A percentile compares a stretch with the other conserved stretches of the same genome.
These are phyloP conservation scores for Aspergillus nomiae DNA, from an alignment of 2,329 filamentous ascomycete species.

Conservation along the genomic window DNA sequence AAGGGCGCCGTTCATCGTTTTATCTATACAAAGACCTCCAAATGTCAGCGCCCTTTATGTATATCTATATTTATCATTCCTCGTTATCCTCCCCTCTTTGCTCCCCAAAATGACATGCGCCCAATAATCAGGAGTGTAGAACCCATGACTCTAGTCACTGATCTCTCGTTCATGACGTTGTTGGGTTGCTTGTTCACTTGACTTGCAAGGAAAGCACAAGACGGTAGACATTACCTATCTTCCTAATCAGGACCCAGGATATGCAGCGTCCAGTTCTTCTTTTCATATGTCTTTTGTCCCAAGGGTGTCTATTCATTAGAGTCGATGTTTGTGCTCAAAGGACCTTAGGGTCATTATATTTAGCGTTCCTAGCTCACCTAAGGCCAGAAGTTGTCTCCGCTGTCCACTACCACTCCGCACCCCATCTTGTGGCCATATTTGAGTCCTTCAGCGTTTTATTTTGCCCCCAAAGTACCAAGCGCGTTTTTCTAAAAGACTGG, in stretches of 20 bases:
- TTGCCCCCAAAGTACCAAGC: conserved; percentile 10
- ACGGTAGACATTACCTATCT: not conserved
- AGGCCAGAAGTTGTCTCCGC: not conserved
- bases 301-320: not conserved
- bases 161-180: conserved; percentile 22
- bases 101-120: not conserved
- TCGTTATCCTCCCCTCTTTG: not conserved
- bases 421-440: not conserved
- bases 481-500: conserved; percentile 20
- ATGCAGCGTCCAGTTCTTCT: not conserved
- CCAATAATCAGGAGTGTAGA: conserved; percentile 28
- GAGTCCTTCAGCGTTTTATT: not conserved
- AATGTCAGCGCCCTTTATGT: not conserved
- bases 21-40: not conserved
- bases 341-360: not conserved
- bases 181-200: not conserved
- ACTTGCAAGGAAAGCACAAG: too few relatives aligned
- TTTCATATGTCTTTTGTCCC: not conserved
- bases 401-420: not conserved
- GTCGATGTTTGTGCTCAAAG: not conserved
- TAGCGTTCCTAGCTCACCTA: not conserved
- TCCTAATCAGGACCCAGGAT: conserved; percentile 14
- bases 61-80: not conserved
- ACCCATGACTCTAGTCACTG: conserved; percentile 30
- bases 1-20: not conserved